Base-by-base conservation (phyloP, 2,329 filamentous ascomycete species). In the Aspergillus costaricaensis region DNA sequence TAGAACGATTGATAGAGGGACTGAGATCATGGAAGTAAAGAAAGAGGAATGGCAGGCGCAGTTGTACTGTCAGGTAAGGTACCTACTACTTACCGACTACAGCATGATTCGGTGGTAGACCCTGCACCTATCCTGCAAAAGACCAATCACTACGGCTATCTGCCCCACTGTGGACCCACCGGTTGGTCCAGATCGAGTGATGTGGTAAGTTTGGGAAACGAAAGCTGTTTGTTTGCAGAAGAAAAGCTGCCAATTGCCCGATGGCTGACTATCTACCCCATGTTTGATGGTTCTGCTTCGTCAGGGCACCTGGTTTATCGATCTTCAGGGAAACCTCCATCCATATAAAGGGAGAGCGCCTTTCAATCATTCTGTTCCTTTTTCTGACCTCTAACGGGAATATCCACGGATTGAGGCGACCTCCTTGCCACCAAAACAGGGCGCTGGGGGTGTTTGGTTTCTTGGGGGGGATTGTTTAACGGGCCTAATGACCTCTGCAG, bases 401-500 rank as follows among this genome's bases (percentile, higher is more conserved):
- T 1, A 30, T n/a, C 47, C 23, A 32, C 9, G n/a, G 8, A 21
- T 36, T 14, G 32, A 32, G 9, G n/a, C 47, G 6, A 19, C 8
- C 25, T 36, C 23, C 25, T 55, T 55, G 53, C 53, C 53, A 55
- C 53, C 25, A 43, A 44, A 19, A 10, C 41, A 53, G 55, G 54
- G 21, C 55, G 44, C 47, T 49, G n/a, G 44, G 55, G 23, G 19
- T 44, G 53, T 58, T 43, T 30, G 14, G 12, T 39, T 57, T 53
- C 48, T 39, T 49, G 25, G 17, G 44, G 9, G 32, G 32, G 10
- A 5, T 14, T 36, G 32, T 36, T 27, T 43, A 61, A 58, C 32
- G 30, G 49, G 56, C 57, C 49, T 49, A 58, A 49, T 55, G 44
- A 30, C 19, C 54, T 19, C 59, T 56, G 58, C 59, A 57, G 48